Conservation (phyloP, 495 filamentous ascomycete genomes). For the Penicillium verhagenii region DNA sequence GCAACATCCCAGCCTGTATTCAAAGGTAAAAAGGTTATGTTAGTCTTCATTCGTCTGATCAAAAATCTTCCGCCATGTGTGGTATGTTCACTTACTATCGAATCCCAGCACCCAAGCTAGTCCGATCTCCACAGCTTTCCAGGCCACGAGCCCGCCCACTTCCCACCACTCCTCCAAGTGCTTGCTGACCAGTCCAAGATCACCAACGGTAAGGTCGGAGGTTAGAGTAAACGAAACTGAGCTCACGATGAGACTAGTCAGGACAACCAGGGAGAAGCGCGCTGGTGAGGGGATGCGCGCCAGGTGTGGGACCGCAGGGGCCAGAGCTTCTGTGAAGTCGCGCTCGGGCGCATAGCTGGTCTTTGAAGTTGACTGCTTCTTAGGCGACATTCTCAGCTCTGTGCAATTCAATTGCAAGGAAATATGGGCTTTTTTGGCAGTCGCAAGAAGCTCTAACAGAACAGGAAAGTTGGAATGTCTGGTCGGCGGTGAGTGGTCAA, state of each 20-base stretch:
- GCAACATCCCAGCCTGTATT: conserved; percentile 64
- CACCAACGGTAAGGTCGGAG: conserved; percentile 47
- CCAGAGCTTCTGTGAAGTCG: conserved; percentile 12
- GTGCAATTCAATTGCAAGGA: background rate
- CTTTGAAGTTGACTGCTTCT: conserved; percentile 9
- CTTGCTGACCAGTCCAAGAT: conserved; percentile 62
- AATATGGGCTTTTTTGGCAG: background rate
- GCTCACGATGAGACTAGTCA: conserved; percentile 61
- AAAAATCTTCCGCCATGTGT: background rate
- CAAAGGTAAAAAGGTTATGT: background rate
- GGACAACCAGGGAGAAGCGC: conserved; percentile 62
- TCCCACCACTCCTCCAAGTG: conserved; percentile 59
- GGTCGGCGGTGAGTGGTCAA: conserved; percentile 29
- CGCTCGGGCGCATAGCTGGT: conserved; percentile 6
- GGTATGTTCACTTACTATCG: conserved; percentile 53
- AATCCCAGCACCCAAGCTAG: conserved; percentile 68
- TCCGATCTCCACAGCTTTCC: conserved; percentile 67
- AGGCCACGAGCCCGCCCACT: conserved; percentile 58
- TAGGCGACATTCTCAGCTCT: conserved; percentile 13
- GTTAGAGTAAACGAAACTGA: conserved; percentile 55
- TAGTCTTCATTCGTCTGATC: background rate
- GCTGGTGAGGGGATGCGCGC: conserved; percentile 43
- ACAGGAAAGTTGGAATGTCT: conserved; percentile 14
- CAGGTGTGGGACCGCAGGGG: conserved; percentile 5
- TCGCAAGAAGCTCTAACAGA: conserved; percentile 1